These are phyloP conservation scores for Fusarium bactridioides DNA, from an alignment of 2,329 filamentous ascomycete genomes.

Conservation along the genomic window DNA sequence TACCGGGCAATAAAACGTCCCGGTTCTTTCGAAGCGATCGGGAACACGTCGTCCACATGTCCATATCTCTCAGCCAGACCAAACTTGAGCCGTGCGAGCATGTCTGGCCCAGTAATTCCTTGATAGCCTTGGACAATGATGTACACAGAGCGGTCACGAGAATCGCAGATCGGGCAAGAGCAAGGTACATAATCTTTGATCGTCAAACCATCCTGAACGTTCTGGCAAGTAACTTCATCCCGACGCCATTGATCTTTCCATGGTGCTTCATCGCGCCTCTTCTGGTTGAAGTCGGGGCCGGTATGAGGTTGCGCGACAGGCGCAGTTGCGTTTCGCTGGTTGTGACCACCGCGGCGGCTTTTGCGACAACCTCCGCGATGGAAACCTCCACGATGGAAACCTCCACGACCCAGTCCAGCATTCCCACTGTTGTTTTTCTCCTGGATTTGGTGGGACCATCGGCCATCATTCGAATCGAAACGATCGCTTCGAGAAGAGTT, in stretches of 20 bases:
- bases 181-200: slow-evolving; percentile 42
- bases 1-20: slow-evolving; percentile 43
- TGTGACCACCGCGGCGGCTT: slow-evolving; percentile 27
- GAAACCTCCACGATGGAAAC: slow-evolving; percentile 18
- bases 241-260: slow-evolving; percentile 34
- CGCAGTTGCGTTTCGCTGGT: slow-evolving; percentile 32
- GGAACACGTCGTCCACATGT: slow-evolving; percentile 42
- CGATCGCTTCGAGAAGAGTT: slow-evolving; percentile 10
- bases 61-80: slow-evolving; percentile 43
- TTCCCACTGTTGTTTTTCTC: slow-evolving; percentile 13
- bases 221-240: slow-evolving; percentile 35
- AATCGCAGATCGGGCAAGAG: slow-evolving; percentile 41
- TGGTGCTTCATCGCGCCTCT: slow-evolving; percentile 16
- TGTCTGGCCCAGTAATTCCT: slow-evolving; percentile 22
- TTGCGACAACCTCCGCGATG: slow-evolving; percentile 22
- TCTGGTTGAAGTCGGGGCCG: slow-evolving; percentile 7
- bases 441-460: slow-evolving; percentile 21
- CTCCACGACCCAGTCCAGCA: slow-evolving; percentile 9
- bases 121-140: slow-evolving; percentile 27
- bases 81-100: slow-evolving; percentile 42
- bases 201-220: slow-evolving; percentile 15
- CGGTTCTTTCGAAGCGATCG: slow-evolving; percentile 12
- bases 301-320: slow-evolving; percentile 14
- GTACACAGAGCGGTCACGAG: slow-evolving; percentile 45
- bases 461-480: slow-evolving; percentile 2